Conservation (phyloP, 352 stramenopile genomes). For the Pythium utonaiense region DNA sequence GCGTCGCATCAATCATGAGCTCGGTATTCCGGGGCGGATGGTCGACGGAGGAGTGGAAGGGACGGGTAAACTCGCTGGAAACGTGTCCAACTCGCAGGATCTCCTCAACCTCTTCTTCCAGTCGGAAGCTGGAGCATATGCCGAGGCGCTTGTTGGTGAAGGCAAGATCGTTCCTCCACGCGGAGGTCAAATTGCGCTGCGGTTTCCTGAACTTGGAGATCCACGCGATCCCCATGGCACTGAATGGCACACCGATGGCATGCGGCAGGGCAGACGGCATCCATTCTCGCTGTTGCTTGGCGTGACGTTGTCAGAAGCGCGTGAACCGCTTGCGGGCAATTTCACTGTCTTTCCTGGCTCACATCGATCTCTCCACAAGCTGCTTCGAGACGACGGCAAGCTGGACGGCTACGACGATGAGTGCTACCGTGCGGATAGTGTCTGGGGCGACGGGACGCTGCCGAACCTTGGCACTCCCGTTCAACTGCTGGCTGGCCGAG, state of each 20-base stretch:
- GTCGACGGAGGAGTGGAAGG: constrained; percentile 74
- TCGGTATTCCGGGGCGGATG: constrained; percentile 63
- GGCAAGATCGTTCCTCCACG: constrained; percentile 42
- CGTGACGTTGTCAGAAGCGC: constrained; percentile 69
- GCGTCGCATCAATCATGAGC: constrained; percentile 72
- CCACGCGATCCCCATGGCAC: constrained; percentile 56
- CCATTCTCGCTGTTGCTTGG: constrained; percentile 67
- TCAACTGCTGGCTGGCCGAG: constrained; percentile 48
- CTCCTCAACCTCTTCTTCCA: constrained; percentile 58
- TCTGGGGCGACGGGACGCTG: constrained; percentile 74
- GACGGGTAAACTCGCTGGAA: constrained; percentile 60
- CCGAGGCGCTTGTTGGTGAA: constrained; percentile 53
- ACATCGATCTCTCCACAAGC: constrained; percentile 44
- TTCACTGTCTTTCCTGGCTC: constrained; percentile 73
- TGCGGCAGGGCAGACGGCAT: constrained; percentile 68
- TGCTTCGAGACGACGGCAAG: constrained; percentile 48
- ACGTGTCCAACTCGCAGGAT: constrained; percentile 62
- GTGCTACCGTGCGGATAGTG: constrained; percentile 61
- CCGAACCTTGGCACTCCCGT: constrained; percentile 58
- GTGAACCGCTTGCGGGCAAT: constrained; percentile 57
- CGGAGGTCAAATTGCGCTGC: constrained; percentile 66
- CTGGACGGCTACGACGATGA: constrained; percentile 50
- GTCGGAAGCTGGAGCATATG: constrained; percentile 48
- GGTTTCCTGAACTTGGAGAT: constrained; percentile 67
- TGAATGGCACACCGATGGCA: constrained; percentile 82